Evolutionary conservation across 345 rosid genomes (phyloP), one percentile per base, ranked within the genome.

Genomic region (Limnanthes douglasii): DNA sequence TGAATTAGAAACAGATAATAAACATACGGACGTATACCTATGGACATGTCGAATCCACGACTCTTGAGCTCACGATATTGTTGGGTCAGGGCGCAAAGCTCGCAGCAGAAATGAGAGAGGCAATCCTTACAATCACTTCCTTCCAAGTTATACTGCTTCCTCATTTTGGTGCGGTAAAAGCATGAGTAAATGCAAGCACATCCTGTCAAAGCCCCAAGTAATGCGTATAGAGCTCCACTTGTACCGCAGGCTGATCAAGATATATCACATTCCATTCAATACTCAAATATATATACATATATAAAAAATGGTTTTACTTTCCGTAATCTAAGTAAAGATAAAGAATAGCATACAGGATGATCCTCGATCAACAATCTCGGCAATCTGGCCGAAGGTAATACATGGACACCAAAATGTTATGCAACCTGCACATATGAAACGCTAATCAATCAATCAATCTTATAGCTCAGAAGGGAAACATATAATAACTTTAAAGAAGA

Each of bases 401-500:
- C 95, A 72, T 1, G 95, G 83, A 26, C 95, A 78, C 62, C 72
- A 74, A 14, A 56, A 78, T 3, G 85, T 72, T 12, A 73, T 21
- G 54, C 75, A 81, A 41, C 77, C 77, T 62, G 50, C 42, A 41
- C 26, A n/a, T n/a, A n/a, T n/a, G n/a, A n/a, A n/a, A n/a, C n/a
- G n/a, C n/a, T n/a, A n/a, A n/a, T n/a, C n/a, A n/a, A n/a, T n/a
- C n/a, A n/a, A n/a, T n/a, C n/a, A n/a, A n/a, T n/a, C n/a, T n/a
- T n/a, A n/a, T 23, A 10, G 5, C 3, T 3, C 3, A 16, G 8
- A 25, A 6, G 31, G 4, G 18, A 17, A 3, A 21, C 26, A 35
- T 31, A 35, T 18, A 9, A 3, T 5, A 21, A 15, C 7, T 11
- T 13, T 14, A 34, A 20, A 51, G 5, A 41, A 11, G 6, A 36